Conservation (phyloP, 169 alveolate species). For the Plasmodium coatneyi region DNA sequence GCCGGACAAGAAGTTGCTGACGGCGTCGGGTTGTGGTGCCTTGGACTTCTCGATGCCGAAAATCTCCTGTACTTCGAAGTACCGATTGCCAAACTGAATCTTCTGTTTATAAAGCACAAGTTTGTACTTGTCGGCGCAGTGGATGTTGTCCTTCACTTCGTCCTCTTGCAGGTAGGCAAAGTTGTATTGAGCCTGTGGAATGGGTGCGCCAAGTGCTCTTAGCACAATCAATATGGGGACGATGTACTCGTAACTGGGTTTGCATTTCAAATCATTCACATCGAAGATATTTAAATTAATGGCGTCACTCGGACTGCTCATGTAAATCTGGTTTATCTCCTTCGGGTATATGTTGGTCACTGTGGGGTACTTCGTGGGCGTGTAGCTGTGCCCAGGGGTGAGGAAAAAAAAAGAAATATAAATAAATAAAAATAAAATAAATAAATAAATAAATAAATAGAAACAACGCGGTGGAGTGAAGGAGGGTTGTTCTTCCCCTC, state of each 20-base stretch:
- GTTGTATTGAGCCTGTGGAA: slow-evolving; percentile 57
- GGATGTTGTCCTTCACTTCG: slow-evolving; percentile 1
- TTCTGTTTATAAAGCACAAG: slow-evolving; percentile 55
- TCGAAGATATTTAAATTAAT: slow-evolving; percentile 31
- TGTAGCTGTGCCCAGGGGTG: slow-evolving; percentile 5
- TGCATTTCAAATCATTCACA: slow-evolving; percentile 49
- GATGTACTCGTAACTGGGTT: slow-evolving; percentile 60
- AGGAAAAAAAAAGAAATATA: neutral
- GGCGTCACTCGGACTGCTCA: slow-evolving; percentile 51
- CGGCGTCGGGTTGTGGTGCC: slow-evolving; percentile 23
- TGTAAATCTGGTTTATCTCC: slow-evolving; percentile 30
- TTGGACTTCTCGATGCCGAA: slow-evolving; percentile 66
- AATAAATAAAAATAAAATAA: neutral
- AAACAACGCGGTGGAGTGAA: neutral
- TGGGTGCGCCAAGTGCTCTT: slow-evolving; percentile 42
- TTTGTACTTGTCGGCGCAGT: slow-evolving; percentile 14
- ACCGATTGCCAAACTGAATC: slow-evolving; percentile 49
- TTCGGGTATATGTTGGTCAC: slow-evolving; percentile 24
- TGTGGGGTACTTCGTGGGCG: slow-evolving; percentile 45
- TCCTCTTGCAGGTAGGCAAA: slow-evolving; percentile 61
- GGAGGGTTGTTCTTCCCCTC: neutral
- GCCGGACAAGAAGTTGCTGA: slow-evolving; percentile 23
- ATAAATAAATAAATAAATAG: neutral
- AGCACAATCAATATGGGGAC: slow-evolving; percentile 49
- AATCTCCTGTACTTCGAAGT: slow-evolving; percentile 53